Evolutionary conservation across 1,139 yeast genomes (phyloP).

Genomic region (Wickerhamomyces sp.): DNA sequence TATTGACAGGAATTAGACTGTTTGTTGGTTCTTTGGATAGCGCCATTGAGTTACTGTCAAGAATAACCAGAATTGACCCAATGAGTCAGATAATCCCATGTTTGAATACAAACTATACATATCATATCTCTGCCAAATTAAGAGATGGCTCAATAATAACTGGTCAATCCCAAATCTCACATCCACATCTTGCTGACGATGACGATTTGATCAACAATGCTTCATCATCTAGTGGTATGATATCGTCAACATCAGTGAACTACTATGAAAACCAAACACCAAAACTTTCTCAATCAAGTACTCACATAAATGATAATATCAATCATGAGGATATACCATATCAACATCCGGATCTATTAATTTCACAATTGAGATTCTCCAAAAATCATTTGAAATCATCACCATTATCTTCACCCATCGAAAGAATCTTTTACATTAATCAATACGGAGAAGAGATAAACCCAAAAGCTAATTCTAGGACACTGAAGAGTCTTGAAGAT

Average conservation of each 20-base stretch:
- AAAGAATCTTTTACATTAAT: constrained; percentile 71
- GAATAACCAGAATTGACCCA: constrained; percentile 60
- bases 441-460: constrained; percentile 87
- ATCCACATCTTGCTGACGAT: constrained; percentile 41
- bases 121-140: constrained; percentile 77
- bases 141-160: constrained; percentile 70
- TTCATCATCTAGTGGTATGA: constrained; percentile 3
- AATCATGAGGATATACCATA: constrained; percentile 45
- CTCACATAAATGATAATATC: constrained; percentile 2
- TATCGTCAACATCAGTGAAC: constrained; percentile 10
- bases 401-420: constrained; percentile 72
- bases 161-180: constrained; percentile 95
- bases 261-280: constrained; percentile 4
- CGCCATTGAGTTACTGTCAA: constrained; percentile 69
- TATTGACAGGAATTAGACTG: constrained; percentile 75
- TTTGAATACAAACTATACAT: constrained; percentile 76
- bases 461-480: constrained; percentile 70
- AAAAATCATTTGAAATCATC: constrained; percentile 40
- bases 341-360: constrained; percentile 72
- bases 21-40: constrained; percentile 83
- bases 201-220: not conserved
- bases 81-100: constrained; percentile 68
- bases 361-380: constrained; percentile 69
- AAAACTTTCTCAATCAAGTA: not conserved
- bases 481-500: constrained; percentile 43